phyloP scores from a whole-genome alignment of 768 basidiomycete species.

The Panus rudis region DNA sequence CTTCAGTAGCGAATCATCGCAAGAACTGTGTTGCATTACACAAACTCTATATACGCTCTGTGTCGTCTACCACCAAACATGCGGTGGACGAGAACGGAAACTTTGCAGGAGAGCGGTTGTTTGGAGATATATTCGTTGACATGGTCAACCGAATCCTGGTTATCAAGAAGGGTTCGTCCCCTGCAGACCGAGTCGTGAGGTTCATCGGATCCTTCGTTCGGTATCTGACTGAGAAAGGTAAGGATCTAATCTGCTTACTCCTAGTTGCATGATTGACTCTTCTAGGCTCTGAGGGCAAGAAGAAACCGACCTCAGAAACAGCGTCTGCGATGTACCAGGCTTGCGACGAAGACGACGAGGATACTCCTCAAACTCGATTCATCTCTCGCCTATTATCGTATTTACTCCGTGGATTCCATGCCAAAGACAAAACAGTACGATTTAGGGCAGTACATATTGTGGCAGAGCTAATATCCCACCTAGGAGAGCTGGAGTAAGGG shows the following conservation, averaged over 20 bases:
- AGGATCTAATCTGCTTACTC: constrained; percentile 7
- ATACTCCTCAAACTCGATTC: constrained; percentile 65
- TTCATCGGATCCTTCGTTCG: constrained; percentile 40
- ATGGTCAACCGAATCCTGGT: constrained; percentile 35
- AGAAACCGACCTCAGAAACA: no score
- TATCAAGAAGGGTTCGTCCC: constrained; percentile 41
- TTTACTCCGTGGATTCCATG: constrained; percentile 38
- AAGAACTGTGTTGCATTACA: constrained; percentile 42
- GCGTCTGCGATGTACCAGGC: not conserved
- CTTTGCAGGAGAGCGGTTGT: constrained; percentile 39
- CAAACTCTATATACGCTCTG: constrained; percentile 35
- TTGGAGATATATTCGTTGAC: constrained; percentile 35
- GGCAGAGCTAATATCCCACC: constrained; percentile 37
- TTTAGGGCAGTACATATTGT: constrained; percentile 39
- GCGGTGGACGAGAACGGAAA: constrained; percentile 21
- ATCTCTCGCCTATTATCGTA: constrained; percentile 58
- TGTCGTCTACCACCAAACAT: constrained; percentile 21
- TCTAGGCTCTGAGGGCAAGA: no score
- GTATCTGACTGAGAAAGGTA: constrained; percentile 39
- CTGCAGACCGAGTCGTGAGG: constrained; percentile 41
- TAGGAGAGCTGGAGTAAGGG: constrained; percentile 47
- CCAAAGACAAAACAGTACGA: constrained; percentile 45
- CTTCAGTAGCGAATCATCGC: constrained; percentile 37
- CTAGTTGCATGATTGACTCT: not conserved
- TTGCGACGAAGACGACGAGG: constrained; percentile 53